Evolutionary conservation across 1,284 basidiomycete genomes (phyloP).

Genomic region (Rhodotorula sp.): DNA sequence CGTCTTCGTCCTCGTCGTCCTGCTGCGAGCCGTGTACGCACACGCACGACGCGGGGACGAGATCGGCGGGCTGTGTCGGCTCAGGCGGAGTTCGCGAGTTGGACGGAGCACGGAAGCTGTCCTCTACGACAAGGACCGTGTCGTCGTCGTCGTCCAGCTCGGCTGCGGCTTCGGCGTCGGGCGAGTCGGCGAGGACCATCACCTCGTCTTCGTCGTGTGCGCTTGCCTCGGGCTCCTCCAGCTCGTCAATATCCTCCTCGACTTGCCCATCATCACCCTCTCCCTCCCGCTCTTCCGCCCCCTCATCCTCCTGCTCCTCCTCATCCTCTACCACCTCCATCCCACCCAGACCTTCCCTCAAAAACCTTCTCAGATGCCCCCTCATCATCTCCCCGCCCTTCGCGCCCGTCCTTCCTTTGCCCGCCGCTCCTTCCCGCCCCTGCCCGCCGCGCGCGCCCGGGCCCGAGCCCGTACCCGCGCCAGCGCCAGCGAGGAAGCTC

Average conservation of each 20-base stretch:
- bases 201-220: background rate
- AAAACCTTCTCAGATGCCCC: constrained; percentile 33
- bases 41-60: constrained; percentile 12
- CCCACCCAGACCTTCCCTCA: constrained; percentile 36
- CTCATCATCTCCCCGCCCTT: background rate
- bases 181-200: background rate
- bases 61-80: background rate
- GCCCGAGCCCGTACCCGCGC: too few species aligned
- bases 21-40: constrained; percentile 26
- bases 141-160: constrained; percentile 4
- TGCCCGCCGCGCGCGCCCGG: background rate
- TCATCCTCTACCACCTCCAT: background rate
- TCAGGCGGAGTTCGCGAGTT: background rate
- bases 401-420: too few species aligned
- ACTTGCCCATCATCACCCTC: background rate
- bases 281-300: background rate
- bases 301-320: constrained; percentile 15
- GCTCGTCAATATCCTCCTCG: constrained; percentile 6
- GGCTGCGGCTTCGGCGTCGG: background rate
- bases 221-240: constrained; percentile 34
- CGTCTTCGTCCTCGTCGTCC: constrained; percentile 25
- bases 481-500: background rate
- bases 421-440: background rate
- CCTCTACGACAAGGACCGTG: constrained; percentile 19
- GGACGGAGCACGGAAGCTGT: constrained; percentile 9